Percentiles rank a stretch among this genome's conserved stretches.
Conservation (phyloP, 2,329 filamentous ascomycete genomes). For the Pseudogymnoascus sp. region DNA sequence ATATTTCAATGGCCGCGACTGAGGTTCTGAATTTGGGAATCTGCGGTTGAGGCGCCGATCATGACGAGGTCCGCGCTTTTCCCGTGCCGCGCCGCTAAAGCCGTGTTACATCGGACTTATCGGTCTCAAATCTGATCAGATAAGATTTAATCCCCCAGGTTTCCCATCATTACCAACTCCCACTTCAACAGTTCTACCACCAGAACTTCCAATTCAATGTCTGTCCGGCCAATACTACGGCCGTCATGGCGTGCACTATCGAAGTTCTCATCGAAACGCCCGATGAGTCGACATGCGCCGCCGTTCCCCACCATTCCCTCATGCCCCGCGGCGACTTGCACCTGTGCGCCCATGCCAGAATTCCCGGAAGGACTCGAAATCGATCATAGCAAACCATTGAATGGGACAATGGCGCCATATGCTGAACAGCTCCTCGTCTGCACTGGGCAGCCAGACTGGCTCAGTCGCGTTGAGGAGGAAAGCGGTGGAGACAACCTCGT, state of each 20-base stretch:
- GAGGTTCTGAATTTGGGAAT: not conserved
- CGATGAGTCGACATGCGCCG: slow-evolving; percentile 10
- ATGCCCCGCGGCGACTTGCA: slow-evolving; percentile 70
- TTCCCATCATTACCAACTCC: not conserved
- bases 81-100: not conserved
- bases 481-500: slow-evolving; percentile 57
- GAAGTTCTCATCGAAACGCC: slow-evolving; percentile 15
- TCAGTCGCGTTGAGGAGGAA: slow-evolving; percentile 76
- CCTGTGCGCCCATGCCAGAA: slow-evolving; percentile 57
- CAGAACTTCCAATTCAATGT: not conserved
- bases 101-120: not conserved
- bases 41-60: not conserved
- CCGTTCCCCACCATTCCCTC: slow-evolving; percentile 22
- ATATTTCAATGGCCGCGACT: not conserved
- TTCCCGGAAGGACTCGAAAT: slow-evolving; percentile 64
- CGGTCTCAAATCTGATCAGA: not conserved
- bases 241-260: slow-evolving; percentile 17
- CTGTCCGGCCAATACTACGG: slow-evolving; percentile 17
- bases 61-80: not conserved
- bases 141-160: not conserved
- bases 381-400: slow-evolving; percentile 59
- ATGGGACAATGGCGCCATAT: slow-evolving; percentile 70
- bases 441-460: slow-evolving; percentile 74
- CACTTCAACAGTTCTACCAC: not conserved
- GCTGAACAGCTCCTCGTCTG: slow-evolving; percentile 76